Percentiles rank a stretch among this genome's conserved stretches.
Conservation (phyloP, 2,329 filamentous ascomycete species). For the Salinomyces thailandicus region DNA sequence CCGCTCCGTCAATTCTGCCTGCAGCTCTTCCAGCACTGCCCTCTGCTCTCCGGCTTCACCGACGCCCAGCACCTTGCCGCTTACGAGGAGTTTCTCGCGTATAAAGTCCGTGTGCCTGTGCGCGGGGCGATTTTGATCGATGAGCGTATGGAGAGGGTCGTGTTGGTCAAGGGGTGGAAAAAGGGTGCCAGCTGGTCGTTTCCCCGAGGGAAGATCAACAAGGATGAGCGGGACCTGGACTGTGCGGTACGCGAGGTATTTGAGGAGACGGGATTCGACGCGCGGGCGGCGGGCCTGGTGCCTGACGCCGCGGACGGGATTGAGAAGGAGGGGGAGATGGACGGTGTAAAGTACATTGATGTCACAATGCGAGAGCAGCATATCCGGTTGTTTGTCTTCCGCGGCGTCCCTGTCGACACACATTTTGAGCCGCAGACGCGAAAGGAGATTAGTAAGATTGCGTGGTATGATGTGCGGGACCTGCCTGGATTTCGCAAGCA, state of each 20-base stretch:
- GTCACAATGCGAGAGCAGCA: slow-evolving; percentile 88
- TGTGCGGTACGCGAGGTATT: slow-evolving; percentile 91
- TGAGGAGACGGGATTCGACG: slow-evolving; percentile 88
- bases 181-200: slow-evolving; percentile 96
- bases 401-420: slow-evolving; percentile 76
- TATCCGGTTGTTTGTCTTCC: slow-evolving; percentile 84
- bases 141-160: slow-evolving; percentile 81
- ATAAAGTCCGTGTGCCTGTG: slow-evolving; percentile 91
- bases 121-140: slow-evolving; percentile 90
- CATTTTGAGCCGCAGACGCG: slow-evolving; percentile 81
- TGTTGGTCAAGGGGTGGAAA: slow-evolving; percentile 96
- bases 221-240: slow-evolving; percentile 85
- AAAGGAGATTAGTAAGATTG: slow-evolving; percentile 95
- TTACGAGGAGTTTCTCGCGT: slow-evolving; percentile 83
- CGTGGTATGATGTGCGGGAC: slow-evolving; percentile 87
- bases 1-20: slow-evolving; percentile 76
- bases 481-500: slow-evolving; percentile 70
- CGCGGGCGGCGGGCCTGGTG: slow-evolving; percentile 65
- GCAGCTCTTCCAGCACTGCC: slow-evolving; percentile 88
- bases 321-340: slow-evolving; percentile 37
- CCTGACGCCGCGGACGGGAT: slow-evolving; percentile 42
- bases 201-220: slow-evolving; percentile 94
- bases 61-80: slow-evolving; percentile 67
- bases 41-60: slow-evolving; percentile 71
- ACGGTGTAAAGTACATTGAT: slow-evolving; percentile 65